phyloP scores from a whole-genome alignment of 2,329 filamentous ascomycete genomes.

The Fusarium tanahbumbuense region DNA sequence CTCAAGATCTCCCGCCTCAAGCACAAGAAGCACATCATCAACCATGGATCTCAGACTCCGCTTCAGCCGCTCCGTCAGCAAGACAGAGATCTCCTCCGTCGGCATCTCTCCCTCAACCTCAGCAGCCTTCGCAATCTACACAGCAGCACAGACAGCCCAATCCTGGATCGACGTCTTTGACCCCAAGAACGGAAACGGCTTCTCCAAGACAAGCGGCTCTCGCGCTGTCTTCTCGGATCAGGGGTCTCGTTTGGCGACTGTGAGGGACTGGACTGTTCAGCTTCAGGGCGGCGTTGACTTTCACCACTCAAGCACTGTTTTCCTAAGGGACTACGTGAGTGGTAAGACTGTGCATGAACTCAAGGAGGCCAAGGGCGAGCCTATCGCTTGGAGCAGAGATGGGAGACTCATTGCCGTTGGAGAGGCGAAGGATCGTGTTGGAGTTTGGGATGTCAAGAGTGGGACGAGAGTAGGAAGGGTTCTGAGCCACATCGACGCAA shows the following conservation, averaged over 20 bases:
- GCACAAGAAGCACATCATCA: background rate
- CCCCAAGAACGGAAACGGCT: conserved; percentile 41
- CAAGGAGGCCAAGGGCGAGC: conserved; percentile 46
- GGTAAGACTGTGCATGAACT: conserved; percentile 50
- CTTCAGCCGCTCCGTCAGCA: conserved; percentile 46
- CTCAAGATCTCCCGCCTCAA: background rate
- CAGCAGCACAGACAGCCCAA: conserved; percentile 45
- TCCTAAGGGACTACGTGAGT: conserved; percentile 47
- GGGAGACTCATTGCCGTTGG: conserved; percentile 48
- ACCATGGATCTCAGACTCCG: conserved; percentile 44
- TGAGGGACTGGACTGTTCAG: conserved; percentile 49
- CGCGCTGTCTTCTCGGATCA: conserved; percentile 47
- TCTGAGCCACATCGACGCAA: conserved; percentile 51
- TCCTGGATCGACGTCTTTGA: conserved; percentile 55
- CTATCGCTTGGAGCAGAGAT: conserved; percentile 51
- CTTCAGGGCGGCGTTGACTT: conserved; percentile 48
- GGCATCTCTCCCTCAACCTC: conserved; percentile 46
- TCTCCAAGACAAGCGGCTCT: conserved; percentile 49
- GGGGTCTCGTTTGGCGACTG: conserved; percentile 44
- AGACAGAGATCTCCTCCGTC: conserved; percentile 50
- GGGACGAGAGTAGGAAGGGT: conserved; percentile 48
- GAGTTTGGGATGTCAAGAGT: conserved; percentile 50
- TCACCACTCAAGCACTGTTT: conserved; percentile 48
- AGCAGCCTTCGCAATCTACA: conserved; percentile 49
- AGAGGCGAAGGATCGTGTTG: conserved; percentile 47